phyloP scores from a whole-genome alignment of 306 rosid genomes.

The Quercus rubra region DNA sequence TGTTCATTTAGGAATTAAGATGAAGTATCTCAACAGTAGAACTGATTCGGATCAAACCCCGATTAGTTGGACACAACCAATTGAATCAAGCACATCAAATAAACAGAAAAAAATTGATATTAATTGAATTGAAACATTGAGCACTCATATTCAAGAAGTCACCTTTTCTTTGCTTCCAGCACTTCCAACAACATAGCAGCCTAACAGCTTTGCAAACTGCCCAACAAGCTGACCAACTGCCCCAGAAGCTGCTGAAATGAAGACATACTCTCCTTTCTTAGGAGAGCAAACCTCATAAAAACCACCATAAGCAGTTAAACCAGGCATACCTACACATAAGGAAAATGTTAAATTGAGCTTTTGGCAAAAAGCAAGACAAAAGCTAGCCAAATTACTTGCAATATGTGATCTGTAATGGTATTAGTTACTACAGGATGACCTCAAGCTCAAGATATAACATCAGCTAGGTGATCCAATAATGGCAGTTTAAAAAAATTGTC shows the following conservation, averaged over 20 bases:
- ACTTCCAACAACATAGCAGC: conserved; percentile 44
- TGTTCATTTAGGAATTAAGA: background rate
- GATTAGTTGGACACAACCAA: background rate
- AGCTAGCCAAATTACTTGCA: background rate
- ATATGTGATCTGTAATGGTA: background rate
- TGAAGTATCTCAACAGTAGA: background rate
- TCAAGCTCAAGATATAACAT: background rate
- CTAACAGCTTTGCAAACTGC: conserved; percentile 37
- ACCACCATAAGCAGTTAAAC: conserved; percentile 33
- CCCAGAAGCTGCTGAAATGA: conserved; percentile 36
- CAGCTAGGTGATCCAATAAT: too few relatives aligned
- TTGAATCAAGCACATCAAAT: too few relatives aligned
- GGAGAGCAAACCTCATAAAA: conserved; percentile 33
- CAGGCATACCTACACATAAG: background rate
- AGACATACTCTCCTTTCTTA: conserved; percentile 38
- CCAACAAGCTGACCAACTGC: conserved; percentile 49
- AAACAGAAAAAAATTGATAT: background rate
- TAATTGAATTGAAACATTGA: background rate
- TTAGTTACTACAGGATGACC: background rate
- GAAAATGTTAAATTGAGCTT: background rate
- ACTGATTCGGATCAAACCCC: background rate
- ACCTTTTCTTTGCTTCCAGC: conserved; percentile 44
- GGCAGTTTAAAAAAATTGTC: too few relatives aligned
- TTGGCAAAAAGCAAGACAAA: background rate
- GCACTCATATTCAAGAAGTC: background rate